These are phyloP conservation scores for Podosphaera fusca DNA, from an alignment of 2,329 filamentous ascomycete species.

Conservation along the genomic window DNA sequence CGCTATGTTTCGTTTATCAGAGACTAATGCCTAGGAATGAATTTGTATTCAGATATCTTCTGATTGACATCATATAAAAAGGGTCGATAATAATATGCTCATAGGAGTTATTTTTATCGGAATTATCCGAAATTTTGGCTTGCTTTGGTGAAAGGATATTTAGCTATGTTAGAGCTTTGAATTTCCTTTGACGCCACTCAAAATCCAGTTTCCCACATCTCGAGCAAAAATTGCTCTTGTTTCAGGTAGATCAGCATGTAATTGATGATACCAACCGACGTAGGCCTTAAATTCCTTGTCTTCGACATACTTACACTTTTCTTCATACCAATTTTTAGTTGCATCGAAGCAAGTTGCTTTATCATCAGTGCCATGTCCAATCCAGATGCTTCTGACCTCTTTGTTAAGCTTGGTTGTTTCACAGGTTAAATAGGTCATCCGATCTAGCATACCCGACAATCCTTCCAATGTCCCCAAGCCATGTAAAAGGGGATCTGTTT, in stretches of 20 bases:
- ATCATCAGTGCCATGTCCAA: conserved; percentile 60
- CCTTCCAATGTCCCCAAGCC: conserved; percentile 72
- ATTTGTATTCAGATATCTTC: too few species aligned
- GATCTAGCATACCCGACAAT: conserved; percentile 53
- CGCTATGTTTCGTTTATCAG: too few species aligned
- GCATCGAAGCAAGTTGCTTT: conserved; percentile 41
- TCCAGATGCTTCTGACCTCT: conserved; percentile 39
- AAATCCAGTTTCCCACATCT: conserved; percentile 44
- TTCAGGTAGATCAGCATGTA: conserved; percentile 31
- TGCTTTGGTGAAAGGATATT: neutral
- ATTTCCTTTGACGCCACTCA: conserved; percentile 19
- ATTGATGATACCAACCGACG: conserved; percentile 56
- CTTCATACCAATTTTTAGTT: conserved; percentile 38
- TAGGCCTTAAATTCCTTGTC: conserved; percentile 55
- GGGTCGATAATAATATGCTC: too few species aligned
- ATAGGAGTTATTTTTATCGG: too few species aligned
- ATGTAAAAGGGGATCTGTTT: conserved; percentile 50
- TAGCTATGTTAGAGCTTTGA: conserved; percentile 5
- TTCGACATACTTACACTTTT: conserved; percentile 24
- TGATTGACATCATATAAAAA: too few species aligned
- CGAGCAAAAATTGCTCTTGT: conserved; percentile 20
- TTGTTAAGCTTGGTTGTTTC: conserved; percentile 29
- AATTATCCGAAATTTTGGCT: too few species aligned
- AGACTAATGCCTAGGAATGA: too few species aligned
- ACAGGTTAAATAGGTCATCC: conserved; percentile 34